Evolutionary conservation across 805 yeast genomes (phyloP), one percentile per base, ranked within the genome.

Genomic region (Saturnispora kantuleensis): DNA sequence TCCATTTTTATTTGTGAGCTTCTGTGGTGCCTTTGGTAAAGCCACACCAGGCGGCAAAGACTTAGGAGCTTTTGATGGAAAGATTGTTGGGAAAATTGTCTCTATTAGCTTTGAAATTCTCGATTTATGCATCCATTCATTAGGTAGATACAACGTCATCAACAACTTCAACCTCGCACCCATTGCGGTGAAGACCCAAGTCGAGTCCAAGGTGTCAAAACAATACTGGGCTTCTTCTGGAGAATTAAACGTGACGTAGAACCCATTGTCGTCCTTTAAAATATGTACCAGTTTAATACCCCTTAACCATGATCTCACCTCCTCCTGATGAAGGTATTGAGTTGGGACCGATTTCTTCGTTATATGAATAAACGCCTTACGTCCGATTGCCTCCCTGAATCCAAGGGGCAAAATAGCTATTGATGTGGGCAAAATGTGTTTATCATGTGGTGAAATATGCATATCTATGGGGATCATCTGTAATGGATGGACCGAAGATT

Each of bases 241-340:
- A 13, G 73, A 68, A 52, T 78, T 77, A 61, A 87, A 87, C 1
- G 84, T 79, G 33, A 86, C 67, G 53, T 73, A 86, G 52, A 81
- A 81, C 0, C 96, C 96, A 1, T 71, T 59, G 38, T 59, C 60
- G 50, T 83, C 89, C 4, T 77, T 69, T 40, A 82, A 57, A 2
- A 86, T 76, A 44, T 84, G 67, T 0, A 78, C 73, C 79, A 87
- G 82, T 44, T 73, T 75, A 55, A 81, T 81, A 39, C 70, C 73
- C 35, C 70, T 70, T 30, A 86, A 64, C 29, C 70, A 67, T 26
- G 73, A 68, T 53, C 83, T 79, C 44, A 87, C 65, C 55, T 81
- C 86, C 43, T 68, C 69, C 2, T 77, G 65, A 12, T 70, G 64
- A 1, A 79, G 68, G 42, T 68, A 65, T 42, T 66, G 62, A 0